Percentiles rank a stretch among this genome's conserved stretches.
These are phyloP conservation scores for Allantophomopsis cytisporea DNA, from an alignment of 2,329 filamentous ascomycete genomes.

Conservation along the genomic window DNA sequence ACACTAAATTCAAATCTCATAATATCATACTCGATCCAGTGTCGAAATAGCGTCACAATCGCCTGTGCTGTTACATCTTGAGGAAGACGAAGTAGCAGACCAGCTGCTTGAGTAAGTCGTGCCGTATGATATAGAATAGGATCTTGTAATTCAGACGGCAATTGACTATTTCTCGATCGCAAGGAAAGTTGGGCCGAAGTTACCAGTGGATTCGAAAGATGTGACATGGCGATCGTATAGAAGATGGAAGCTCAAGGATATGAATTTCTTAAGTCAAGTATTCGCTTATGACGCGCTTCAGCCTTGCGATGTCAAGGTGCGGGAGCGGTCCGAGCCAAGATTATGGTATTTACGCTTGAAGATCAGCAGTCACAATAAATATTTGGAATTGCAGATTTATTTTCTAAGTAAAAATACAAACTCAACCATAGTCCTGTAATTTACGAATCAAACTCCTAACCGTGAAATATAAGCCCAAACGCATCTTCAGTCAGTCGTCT, in stretches of 20 bases:
- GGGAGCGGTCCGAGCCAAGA: too few relatives aligned
- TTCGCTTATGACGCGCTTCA: too few relatives aligned
- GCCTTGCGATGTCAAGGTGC: too few relatives aligned
- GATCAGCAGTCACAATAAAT: too few relatives aligned
- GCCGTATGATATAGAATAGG: slow-evolving; percentile 59
- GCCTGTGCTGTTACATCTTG: slow-evolving; percentile 80
- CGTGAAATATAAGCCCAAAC: too few relatives aligned
- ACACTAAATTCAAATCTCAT: slow-evolving; percentile 40
- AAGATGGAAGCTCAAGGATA: neutral
- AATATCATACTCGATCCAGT: slow-evolving; percentile 49
- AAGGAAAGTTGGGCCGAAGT: slow-evolving; percentile 55
- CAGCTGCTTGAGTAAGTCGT: slow-evolving; percentile 63
- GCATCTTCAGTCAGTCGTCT: too few relatives aligned
- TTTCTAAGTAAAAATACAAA: too few relatives aligned
- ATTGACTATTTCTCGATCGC: slow-evolving; percentile 36
- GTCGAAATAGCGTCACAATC: slow-evolving; percentile 68
- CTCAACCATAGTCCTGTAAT: too few relatives aligned
- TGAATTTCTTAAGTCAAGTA: too few relatives aligned
- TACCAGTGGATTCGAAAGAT: slow-evolving; percentile 59
- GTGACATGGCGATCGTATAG: slow-evolving; percentile 29
- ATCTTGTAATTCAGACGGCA: slow-evolving; percentile 59
- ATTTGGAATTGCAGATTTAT: too few relatives aligned
- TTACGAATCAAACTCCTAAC: too few relatives aligned
- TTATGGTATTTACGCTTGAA: too few relatives aligned
- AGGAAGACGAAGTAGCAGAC: slow-evolving; percentile 68